Evolutionary conservation across 2,329 filamentous ascomycete genomes (phyloP), one percentile per base, ranked within the genome.

Genomic region (Talaromyces islandicus): DNA sequence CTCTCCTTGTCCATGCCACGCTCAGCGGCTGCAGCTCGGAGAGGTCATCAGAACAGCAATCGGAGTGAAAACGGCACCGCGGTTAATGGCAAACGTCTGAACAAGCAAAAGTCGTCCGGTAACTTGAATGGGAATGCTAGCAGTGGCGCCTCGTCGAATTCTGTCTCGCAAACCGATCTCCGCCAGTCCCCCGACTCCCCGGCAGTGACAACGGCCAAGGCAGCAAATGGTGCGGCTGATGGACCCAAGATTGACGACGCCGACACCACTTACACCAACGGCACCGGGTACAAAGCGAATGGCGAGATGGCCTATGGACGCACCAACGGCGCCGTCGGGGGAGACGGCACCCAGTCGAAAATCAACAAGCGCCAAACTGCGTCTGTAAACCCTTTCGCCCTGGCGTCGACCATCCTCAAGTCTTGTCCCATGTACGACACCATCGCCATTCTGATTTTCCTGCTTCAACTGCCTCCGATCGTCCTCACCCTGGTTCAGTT

Each of bases 371-470:
- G 73, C 54, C 71, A 73, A 54, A 70, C 64, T 62, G 67, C 71
- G 30, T 87, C 87, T 67, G 86, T 86, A 58, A 89, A 89, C 61
- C 86, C 90, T 54, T 78, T 96, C 66, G 87, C 90, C 68, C 81
- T 95, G 65, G 88, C 89, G 64, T 85, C 90, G 67, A 96, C 92
- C 59, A 93, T 97, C 68, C 85, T 97, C 73, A 87, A 87, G 69
- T 91, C 92, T 57, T 93, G 92, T 69, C 93, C 93, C 58, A 86
- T 96, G 71, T 90, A 91, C 78, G 93, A 97, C 78, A 96, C 93
- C 63, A 91, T 97, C 77, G 92, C 93, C 72, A 96, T 97, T 70
- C 86, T 97, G 74, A 96, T 97, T 77, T 90, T 97, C 69, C 85
- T 97, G 66, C 89, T 97, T 76, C 92, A 96, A 73, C 86, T 97